Percentiles rank a stretch among this genome's conserved stretches.
These are phyloP conservation scores for Erodium moschatum DNA, from an alignment of 441 rosid genomes.

Conservation along the genomic window DNA sequence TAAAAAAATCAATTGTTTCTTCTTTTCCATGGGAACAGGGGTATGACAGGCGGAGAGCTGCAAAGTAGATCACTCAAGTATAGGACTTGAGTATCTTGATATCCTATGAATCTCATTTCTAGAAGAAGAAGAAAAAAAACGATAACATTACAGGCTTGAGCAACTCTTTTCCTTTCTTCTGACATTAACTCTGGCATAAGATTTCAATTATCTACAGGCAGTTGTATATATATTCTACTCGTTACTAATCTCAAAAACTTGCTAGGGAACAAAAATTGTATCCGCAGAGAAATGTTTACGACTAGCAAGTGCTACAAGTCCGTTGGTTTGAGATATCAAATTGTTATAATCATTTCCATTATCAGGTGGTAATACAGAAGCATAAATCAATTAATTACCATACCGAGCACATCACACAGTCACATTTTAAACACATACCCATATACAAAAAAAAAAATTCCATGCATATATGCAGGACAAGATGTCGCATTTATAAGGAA, in stretches of 20 bases:
- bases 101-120: background rate
- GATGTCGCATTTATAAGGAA: background rate
- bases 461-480: background rate
- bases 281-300: background rate
- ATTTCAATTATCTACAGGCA: background rate
- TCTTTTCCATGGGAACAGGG: background rate
- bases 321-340: background rate
- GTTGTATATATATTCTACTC: background rate
- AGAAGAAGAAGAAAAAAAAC: background rate
- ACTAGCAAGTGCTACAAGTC: background rate
- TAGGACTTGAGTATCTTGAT: background rate
- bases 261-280: background rate
- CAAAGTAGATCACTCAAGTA: background rate
- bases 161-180: background rate
- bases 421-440: background rate
- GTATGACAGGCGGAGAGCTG: background rate
- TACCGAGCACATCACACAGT: background rate
- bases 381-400: background rate
- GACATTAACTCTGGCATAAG: background rate
- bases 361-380: background rate
- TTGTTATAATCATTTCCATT: background rate
- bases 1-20: too few species aligned
- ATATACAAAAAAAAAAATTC: too few species aligned
- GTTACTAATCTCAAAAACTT: background rate
- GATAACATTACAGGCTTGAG: background rate